Conservation (phyloP, 2,329 filamentous ascomycete genomes). For the Apiospora pterosperma region DNA sequence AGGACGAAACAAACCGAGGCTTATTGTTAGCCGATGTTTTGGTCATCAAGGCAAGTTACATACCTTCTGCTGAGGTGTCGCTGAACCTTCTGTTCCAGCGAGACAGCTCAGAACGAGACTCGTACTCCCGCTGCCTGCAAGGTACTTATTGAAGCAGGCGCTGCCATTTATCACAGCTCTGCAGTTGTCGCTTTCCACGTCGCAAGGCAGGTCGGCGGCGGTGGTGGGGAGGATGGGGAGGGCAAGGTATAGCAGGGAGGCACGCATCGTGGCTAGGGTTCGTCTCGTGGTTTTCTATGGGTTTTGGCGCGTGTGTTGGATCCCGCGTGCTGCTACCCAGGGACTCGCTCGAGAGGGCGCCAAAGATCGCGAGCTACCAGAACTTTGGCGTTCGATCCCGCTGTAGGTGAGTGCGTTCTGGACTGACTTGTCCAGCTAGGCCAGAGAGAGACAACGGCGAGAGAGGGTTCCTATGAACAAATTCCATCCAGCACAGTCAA, state of each 20-base stretch:
- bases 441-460: neutral
- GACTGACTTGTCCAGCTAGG: neutral
- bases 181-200: constrained; percentile 5
- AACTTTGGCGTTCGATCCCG: too few species aligned
- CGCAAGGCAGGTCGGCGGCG: constrained; percentile 1
- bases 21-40: neutral
- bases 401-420: neutral
- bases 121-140: constrained; percentile 2
- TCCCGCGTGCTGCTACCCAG: neutral
- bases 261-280: neutral
- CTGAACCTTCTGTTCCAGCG: constrained; percentile 5
- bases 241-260: neutral
- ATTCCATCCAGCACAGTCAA: neutral
- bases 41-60: neutral
- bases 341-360: neutral
- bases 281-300: neutral
- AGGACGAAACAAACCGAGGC: neutral
- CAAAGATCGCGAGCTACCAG: neutral
- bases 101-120: constrained; percentile 3
- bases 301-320: too few species aligned
- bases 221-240: neutral
- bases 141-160: constrained; percentile 6
- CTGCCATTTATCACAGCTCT: constrained; percentile 4
- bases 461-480: neutral
- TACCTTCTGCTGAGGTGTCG: constrained; percentile 8